These are phyloP conservation scores for Leucocoprinus sp. DNA, from an alignment of 768 basidiomycete species.

Conservation along the genomic window DNA sequence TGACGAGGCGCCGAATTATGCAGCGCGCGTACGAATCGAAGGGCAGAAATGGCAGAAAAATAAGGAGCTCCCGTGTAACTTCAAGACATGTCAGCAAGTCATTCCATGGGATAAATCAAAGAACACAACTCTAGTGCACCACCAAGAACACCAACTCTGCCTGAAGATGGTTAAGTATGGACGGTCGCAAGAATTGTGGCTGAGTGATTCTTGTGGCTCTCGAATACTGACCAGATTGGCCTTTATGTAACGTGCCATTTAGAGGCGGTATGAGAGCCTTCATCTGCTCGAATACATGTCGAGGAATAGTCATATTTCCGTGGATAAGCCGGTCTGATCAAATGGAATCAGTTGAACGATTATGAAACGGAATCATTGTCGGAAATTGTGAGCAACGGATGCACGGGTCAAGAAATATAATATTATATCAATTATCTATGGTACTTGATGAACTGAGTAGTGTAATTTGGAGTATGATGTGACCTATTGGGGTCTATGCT, in stretches of 20 bases:
- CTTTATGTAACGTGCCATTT: conserved; percentile 84
- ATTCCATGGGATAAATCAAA: background rate
- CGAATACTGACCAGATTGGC: conserved; percentile 79
- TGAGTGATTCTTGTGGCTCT: background rate
- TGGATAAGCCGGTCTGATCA: too few species aligned
- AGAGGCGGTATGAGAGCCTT: conserved; percentile 86
- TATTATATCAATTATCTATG: too few species aligned
- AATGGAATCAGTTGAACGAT: too few species aligned
- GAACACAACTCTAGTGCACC: conserved; percentile 86
- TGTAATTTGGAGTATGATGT: too few species aligned
- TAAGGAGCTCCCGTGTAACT: conserved; percentile 97
- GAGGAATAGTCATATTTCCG: conserved; percentile 50
- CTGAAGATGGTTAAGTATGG: conserved; percentile 26
- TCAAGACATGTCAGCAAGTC: background rate
- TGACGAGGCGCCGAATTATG: background rate
- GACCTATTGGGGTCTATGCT: too few species aligned
- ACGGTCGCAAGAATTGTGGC: background rate
- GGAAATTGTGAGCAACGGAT: too few species aligned
- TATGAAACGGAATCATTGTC: too few species aligned
- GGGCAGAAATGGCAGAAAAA: conserved; percentile 87
- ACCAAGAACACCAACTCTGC: conserved; percentile 89
- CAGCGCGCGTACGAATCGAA: conserved; percentile 57
- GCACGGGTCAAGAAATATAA: too few species aligned
- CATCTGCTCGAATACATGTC: conserved; percentile 58
- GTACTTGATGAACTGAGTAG: too few species aligned